phyloP scores from a whole-genome alignment of 257 asterid species.

The Lycium ferocissimum region DNA sequence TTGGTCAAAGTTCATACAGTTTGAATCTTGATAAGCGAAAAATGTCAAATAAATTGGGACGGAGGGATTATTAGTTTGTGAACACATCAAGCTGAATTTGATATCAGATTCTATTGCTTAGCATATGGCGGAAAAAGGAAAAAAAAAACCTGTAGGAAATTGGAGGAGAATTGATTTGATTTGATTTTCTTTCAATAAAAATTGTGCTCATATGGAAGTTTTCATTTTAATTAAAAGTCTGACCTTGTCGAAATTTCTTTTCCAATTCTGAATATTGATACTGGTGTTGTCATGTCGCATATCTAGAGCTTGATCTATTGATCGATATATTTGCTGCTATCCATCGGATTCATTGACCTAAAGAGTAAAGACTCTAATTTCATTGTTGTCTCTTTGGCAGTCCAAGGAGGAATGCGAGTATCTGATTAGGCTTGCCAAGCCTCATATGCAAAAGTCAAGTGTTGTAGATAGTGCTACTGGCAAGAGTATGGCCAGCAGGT shows the following conservation, averaged over 20 bases:
- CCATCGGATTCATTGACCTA: neutral
- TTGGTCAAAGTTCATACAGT: no score
- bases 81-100: neutral
- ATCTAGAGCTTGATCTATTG: constrained; percentile 1
- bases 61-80: neutral
- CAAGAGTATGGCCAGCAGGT: constrained; percentile 94
- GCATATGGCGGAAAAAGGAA: neutral
- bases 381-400: constrained; percentile 51
- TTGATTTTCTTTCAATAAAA: neutral
- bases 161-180: no score
- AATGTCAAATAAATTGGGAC: no score
- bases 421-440: constrained; percentile 86
- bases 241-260: neutral
- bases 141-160: no score
- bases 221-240: neutral
- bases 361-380: neutral
- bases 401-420: constrained; percentile 91
- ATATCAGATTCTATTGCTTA: neutral
- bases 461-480: constrained; percentile 95
- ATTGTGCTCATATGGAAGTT: neutral
- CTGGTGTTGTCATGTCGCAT: neutral
- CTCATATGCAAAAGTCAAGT: constrained; percentile 84
- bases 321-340: neutral
- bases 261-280: neutral
- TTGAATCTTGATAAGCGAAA: no score